A percentile compares a stretch with the other conserved stretches of the same genome.
Evolutionary conservation across 805 yeast genomes (phyloP).

Genomic region (Jamesozyma piceae): DNA sequence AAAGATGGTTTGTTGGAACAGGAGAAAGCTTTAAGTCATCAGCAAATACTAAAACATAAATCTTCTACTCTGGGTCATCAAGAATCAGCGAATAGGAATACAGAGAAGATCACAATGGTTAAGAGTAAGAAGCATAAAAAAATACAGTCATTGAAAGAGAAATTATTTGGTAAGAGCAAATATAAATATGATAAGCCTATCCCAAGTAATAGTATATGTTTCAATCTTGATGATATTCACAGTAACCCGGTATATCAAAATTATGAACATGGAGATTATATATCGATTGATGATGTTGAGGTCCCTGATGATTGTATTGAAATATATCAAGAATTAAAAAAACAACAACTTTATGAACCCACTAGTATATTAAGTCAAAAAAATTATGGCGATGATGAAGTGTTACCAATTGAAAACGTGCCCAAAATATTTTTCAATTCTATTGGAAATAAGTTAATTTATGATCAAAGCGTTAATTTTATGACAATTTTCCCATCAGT

Average conservation of each 20-base stretch:
- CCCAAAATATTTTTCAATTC: conserved; percentile 8
- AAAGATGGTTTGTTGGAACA: too few relatives aligned
- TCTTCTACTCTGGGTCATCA: background rate
- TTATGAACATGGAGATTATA: background rate
- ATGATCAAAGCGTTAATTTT: conserved; percentile 7
- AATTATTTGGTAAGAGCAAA: background rate
- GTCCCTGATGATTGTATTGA: background rate
- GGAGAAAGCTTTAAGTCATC: too few relatives aligned
- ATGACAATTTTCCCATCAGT: conserved; percentile 5
- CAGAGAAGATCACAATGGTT: background rate
- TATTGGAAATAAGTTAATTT: conserved; percentile 3
- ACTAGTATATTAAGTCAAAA: too few relatives aligned
- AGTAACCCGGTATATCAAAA: background rate
- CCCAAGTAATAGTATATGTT: background rate
- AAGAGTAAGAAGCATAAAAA: background rate
- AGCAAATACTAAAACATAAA: too few relatives aligned
- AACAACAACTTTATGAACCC: too few relatives aligned
- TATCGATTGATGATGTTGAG: background rate
- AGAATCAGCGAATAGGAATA: background rate
- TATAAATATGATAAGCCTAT: background rate
- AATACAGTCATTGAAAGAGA: background rate
- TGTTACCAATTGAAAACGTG: conserved; percentile 4
- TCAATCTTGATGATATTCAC: background rate
- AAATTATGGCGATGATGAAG: conserved; percentile 4
- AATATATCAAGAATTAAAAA: background rate